Conservation (phyloP, 306 rosid genomes). For the Abrus pulchellus region DNA sequence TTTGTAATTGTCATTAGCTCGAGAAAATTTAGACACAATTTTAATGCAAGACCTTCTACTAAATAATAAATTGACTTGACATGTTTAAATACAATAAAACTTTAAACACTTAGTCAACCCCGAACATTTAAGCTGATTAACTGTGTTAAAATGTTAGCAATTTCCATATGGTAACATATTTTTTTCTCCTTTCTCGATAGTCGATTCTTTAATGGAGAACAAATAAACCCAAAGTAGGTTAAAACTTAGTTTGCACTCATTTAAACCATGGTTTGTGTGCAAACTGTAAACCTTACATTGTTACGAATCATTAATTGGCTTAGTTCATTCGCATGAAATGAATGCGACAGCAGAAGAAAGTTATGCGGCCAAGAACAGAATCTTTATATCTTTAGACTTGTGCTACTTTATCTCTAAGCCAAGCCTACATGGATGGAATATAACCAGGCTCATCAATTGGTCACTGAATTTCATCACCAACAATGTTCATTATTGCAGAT, state of each 20-base stretch:
- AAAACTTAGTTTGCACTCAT: neutral
- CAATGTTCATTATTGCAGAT: neutral
- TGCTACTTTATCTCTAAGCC: constrained; percentile 34
- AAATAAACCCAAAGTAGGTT: neutral
- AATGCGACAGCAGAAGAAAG: constrained; percentile 41
- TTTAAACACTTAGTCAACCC: too few relatives aligned
- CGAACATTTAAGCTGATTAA: too few relatives aligned
- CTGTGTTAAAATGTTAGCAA: too few relatives aligned
- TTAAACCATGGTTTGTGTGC: neutral
- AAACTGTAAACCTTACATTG: neutral
- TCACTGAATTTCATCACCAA: constrained; percentile 23
- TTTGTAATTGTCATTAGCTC: too few relatives aligned
- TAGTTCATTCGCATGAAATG: constrained; percentile 17
- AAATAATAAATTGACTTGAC: too few relatives aligned
- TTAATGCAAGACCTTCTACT: too few relatives aligned
- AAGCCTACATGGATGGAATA: neutral
- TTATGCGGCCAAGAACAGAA: constrained; percentile 29
- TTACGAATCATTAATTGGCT: neutral
- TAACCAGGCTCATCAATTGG: constrained; percentile 23
- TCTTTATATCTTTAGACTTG: constrained; percentile 31
- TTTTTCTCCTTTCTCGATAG: too few relatives aligned
- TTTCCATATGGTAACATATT: too few relatives aligned
- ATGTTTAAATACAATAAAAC: too few relatives aligned
- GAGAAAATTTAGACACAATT: too few relatives aligned
- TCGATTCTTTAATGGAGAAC: too few relatives aligned